A percentile compares a stretch with the other conserved stretches of the same genome.
phyloP scores from a whole-genome alignment of 2,329 filamentous ascomycete genomes.

The Aspergillus viridinutans region DNA sequence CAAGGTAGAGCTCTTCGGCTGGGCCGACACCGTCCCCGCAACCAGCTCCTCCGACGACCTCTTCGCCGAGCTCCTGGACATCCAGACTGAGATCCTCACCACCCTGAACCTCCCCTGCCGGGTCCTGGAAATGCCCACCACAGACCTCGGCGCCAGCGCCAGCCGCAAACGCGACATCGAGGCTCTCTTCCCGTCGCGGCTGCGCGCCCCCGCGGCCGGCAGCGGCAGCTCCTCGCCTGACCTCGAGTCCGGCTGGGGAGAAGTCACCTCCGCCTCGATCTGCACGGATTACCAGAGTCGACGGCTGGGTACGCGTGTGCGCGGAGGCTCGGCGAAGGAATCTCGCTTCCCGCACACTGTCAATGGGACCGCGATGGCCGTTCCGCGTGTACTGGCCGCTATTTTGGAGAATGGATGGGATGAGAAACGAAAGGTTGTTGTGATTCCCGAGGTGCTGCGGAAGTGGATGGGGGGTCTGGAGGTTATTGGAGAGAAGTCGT shows the following conservation, averaged over 20 bases:
- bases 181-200: conserved; percentile 82
- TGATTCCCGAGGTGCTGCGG: conserved; percentile 72
- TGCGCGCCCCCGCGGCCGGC: conserved; percentile 17
- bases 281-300: conserved; percentile 94
- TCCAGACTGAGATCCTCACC: conserved; percentile 79
- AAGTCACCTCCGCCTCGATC: conserved; percentile 83
- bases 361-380: conserved; percentile 89
- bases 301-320: conserved; percentile 70
- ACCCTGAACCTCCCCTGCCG: conserved; percentile 78
- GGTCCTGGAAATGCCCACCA: conserved; percentile 84
- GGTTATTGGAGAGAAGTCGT: conserved; percentile 50
- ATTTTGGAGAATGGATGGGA: conserved; percentile 90
- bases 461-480: conserved; percentile 78
- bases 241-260: conserved; percentile 73
- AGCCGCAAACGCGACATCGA: conserved; percentile 88
- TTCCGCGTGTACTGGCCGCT: conserved; percentile 83
- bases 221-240: conserved; percentile 6
- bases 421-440: conserved; percentile 61
- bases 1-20: conserved; percentile 96
- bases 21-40: conserved; percentile 61
- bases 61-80: conserved; percentile 80
- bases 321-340: conserved; percentile 44
- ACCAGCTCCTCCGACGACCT: conserved; percentile 41
- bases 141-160: conserved; percentile 85
- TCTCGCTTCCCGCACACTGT: conserved; percentile 79